Conservation (phyloP, 768 basidiomycete genomes). For the Tricholoma bakamatsutake region DNA sequence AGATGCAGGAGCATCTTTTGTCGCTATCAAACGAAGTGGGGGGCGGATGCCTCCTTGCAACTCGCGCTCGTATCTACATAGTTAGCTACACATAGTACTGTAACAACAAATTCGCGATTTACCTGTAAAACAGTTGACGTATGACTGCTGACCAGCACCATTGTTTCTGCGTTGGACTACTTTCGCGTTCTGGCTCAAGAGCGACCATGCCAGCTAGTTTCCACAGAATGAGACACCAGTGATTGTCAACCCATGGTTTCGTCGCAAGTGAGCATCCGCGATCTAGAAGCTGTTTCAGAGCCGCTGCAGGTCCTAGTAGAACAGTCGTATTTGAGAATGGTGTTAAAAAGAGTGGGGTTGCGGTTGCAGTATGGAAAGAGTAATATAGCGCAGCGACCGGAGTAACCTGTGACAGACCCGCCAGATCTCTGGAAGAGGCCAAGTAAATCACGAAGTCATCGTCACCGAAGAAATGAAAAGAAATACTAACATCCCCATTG, state of each 20-base stretch:
- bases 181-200: slow-evolving; percentile 60
- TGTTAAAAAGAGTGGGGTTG: slow-evolving; percentile 19
- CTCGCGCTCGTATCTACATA: slow-evolving; percentile 80
- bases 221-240: slow-evolving; percentile 90
- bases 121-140: slow-evolving; percentile 85
- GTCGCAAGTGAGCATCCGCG: slow-evolving; percentile 66
- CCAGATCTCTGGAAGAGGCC: slow-evolving; percentile 34
- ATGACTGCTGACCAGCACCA: slow-evolving; percentile 87
- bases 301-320: slow-evolving; percentile 45
- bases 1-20: slow-evolving; percentile 75
- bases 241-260: slow-evolving; percentile 84
- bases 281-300: slow-evolving; percentile 46
- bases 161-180: slow-evolving; percentile 36
- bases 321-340: slow-evolving; percentile 13
- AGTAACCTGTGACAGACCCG: slow-evolving; percentile 49
- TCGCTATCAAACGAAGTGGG: slow-evolving; percentile 71
- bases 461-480: not conserved
- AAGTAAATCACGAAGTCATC: slow-evolving; percentile 1
- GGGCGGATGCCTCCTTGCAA: slow-evolving; percentile 74
- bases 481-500: slow-evolving; percentile 46
- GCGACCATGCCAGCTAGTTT: slow-evolving; percentile 84
- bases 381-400: slow-evolving; percentile 54
- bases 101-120: slow-evolving; percentile 10
- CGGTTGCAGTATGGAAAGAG: slow-evolving; percentile 41
- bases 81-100: not conserved